Base-by-base conservation (phyloP, 257 asterid genomes). In the Linaria vulgaris region DNA sequence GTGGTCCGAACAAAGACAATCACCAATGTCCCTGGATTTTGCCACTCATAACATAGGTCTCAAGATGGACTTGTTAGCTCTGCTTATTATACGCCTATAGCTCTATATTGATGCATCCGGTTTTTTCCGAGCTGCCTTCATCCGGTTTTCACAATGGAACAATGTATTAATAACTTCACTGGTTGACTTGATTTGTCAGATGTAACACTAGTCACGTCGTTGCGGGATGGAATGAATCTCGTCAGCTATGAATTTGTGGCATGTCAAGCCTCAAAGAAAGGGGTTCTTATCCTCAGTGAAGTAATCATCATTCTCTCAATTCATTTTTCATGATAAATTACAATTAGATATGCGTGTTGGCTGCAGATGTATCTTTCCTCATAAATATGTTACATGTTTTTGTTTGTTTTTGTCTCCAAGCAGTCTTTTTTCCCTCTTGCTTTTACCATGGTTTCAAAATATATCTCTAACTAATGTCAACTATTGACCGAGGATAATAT, bases 241-340 rank as follows among this genome's bases (percentile, higher is more conserved):
- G 99, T 92, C 67, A 92, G 99, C 84, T 90, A 92, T 77, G 99
- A 92, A 86, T 92, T 85, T 72, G 99, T 92, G 78, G 96, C 99
- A 16, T 89, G 97, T 71, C 99, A 92, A 78, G 96, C 82, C 67
- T 79, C 91, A 47, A 91, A 81, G 72, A 86, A 73, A 66, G 98
- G 98, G 63, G 98, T 91, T 59, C 96, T 91, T 73, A 86, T 91
- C 73, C 98, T 88, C 74, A 91, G 98, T 10, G 98, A 89, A 72
- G 97, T 85, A 80, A 76, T 54, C 69, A 39, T 67, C 59, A 23
- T 12, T 25, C 64, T 46, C 65, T 59, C 34, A 17, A 51, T 48
- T 19, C 49, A 50, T 67, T 67, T 49, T 51, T 46, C 48, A 31
- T 12, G 22, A 34, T 51, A 1, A 59, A 58, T 64, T 51, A 47